Base-by-base conservation (phyloP, 2,329 filamentous ascomycete species). In the Xylaria sp. region DNA sequence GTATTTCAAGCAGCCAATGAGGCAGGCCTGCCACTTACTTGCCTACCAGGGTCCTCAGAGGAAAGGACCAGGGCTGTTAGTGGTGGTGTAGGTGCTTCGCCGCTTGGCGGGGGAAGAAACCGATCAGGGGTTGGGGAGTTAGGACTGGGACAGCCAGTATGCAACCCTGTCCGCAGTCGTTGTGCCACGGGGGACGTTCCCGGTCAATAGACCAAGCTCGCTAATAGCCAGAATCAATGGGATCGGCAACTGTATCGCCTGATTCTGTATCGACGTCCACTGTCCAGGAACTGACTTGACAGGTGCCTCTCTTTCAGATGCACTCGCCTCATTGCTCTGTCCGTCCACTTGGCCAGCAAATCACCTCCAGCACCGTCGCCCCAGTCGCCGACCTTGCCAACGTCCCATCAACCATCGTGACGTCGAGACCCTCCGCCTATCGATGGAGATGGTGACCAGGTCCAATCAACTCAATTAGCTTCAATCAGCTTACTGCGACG, bases 121-220 rank as follows among this genome's bases (percentile, higher is more conserved):
- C 55, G 56, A 59, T 54, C 66, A 68, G 53, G 66, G 66, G 53
- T 47, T 53, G 63, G 42, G 67, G 51, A 51, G 14, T 51, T 30
- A 64, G 32, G 47, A 60, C 48, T 54, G 4, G 24, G 24, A 27
- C 24, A 4, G 24, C 24, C 24, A 64, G 54, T 62, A 47, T 61
- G 58, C 48, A 47, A 57, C 70, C 71, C 61, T 70, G 34, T 36
- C 34, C 34, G 68, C 61, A 61, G 30, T 58, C 17, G 56, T 64
- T 48, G 64, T 61, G 51, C 64, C 54, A 72, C 68, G 70, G 71
- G 68, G 65, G 56, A 69, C 45, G 14, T 69, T 67, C 70, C 70
- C 70, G 68, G 70, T 70, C 68, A 69, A 71, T 71, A 71, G 68
- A 67, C 53, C 59, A 61, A 51, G 63, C 62, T 69, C 57, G 66